Base-by-base conservation (phyloP, 1,284 basidiomycete genomes). In the Trametes hirsuta region DNA sequence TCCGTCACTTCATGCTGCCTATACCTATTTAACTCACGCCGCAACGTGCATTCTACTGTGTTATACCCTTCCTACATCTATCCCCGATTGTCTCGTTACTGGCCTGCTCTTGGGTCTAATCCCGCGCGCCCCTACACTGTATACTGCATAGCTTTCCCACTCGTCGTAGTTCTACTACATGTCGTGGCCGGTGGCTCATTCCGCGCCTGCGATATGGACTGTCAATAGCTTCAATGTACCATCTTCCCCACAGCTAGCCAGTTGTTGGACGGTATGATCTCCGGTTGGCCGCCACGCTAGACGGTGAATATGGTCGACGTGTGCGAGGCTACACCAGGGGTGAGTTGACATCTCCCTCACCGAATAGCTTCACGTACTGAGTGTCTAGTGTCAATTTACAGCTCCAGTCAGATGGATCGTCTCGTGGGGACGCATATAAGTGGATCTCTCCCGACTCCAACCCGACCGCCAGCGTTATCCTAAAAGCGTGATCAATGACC, bases 171-270 rank as follows among this genome's bases (percentile, higher is more conserved):
- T 70, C 64, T 62, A 62, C 67, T 65, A 80, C 76, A 74, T 73
- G 76, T 76, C 71, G 66, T 77, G 78, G 73, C 70, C 69, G 65
- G 72, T 72, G 65, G 54, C 49, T 75, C 68, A 72, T 71, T 71
- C 68, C 72, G 72, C 68, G 69, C 69, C 59, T 57, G 60, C 70
- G 59, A 77, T 72, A 68, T 76, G 79, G 76, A 91, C 80, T 72
- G 76, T 78, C 75, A 85, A 76, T 80, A 92, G 80, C 76, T 83
- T 88, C 78, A 91, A 76, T 79, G 87, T 87, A 79, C 90, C 87
- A 80, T 93, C 91, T 79, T 93, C 90, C 74, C 90, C 89, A 66
- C 84, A 86, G 53, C 80, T 81, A 24, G 84, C 84, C 25, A 85
- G 75, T 57, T 77, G 71, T 62, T 69, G 70, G 53, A 61, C 53